Evolutionary conservation across 768 basidiomycete genomes (phyloP), one percentile per base, ranked within the genome.

Genomic region (Trametes villosa): DNA sequence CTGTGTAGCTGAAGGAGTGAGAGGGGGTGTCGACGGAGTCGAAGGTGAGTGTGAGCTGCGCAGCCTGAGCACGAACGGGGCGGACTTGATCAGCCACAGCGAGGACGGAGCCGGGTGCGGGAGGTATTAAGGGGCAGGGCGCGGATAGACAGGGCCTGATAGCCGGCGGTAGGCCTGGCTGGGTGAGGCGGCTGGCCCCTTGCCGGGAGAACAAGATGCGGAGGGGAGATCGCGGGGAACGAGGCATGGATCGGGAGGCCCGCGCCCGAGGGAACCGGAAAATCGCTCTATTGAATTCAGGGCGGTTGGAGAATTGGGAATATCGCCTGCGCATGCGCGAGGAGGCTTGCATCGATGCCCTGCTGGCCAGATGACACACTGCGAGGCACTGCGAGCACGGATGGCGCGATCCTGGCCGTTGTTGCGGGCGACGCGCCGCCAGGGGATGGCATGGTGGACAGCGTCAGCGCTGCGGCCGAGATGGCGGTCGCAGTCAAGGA

Each of bases 61-160:
- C 41, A 15, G 36, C 15, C 24, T 22, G 42, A 4, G 9, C 38
- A 29, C 56, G 46, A 48, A 17, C n/a, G 20, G 38, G n/a, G 27
- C 27, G 31, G 40, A 38, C 45, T 31, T 27, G 56, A 50, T 41
- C 52, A 29, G 30, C 50, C 45, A 49, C 47, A 38, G 36, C 17
- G 27, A 27, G 30, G 47, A 31, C 29, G 20, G 27, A 17, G 13
- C 20, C 44, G 24, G 26, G 22, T 2, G 38, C 18, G 27, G 31
- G 24, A 50, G 40, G 48, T 55, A 55, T 55, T 61, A 61, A 61
- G 60, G 60, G 52, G n/a, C 38, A 26, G 7, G 36, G 59, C 38
- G 53, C 53, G 31, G 47, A 61, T 61, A 50, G 60, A 51, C 38
- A 50, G 60, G 60, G 33, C 38, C 22, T 58, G 30, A 47, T 15